These are phyloP conservation scores for Echium plantagineum DNA, from an alignment of 257 asterid genomes.

Conservation along the genomic window DNA sequence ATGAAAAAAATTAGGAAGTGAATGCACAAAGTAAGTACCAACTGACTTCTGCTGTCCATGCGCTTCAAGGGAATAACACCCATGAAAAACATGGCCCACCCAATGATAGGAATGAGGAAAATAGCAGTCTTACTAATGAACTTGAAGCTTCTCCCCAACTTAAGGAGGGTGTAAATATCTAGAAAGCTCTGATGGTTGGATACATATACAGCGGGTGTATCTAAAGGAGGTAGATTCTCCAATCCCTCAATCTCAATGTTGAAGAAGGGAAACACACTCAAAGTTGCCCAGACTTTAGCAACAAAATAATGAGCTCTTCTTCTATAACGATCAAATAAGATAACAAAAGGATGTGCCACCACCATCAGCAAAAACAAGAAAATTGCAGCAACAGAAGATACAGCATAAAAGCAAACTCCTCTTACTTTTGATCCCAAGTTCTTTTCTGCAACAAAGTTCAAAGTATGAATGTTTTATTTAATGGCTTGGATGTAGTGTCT, in stretches of 20 bases:
- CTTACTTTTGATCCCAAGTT: slow-evolving; percentile 50
- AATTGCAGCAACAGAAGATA: slow-evolving; percentile 58
- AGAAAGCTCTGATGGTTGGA: slow-evolving; percentile 96
- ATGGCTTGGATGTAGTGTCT: slow-evolving; percentile 2
- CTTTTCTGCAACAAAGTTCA: slow-evolving; percentile 35
- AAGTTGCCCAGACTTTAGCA: slow-evolving; percentile 71
- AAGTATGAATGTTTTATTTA: slow-evolving; percentile 9
- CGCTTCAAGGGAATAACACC: slow-evolving; percentile 92
- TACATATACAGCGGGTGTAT: slow-evolving; percentile 80
- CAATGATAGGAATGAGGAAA: slow-evolving; percentile 80
- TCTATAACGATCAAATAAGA: slow-evolving; percentile 64
- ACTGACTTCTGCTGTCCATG: slow-evolving; percentile 88
- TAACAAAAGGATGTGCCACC: slow-evolving; percentile 74
- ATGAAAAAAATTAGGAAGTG: background rate
- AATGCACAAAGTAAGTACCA: slow-evolving; percentile 35
- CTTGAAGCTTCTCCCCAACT: slow-evolving; percentile 83
- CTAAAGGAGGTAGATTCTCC: slow-evolving; percentile 64
- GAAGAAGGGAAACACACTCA: slow-evolving; percentile 60
- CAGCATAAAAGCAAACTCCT: slow-evolving; percentile 65
- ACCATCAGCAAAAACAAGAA: slow-evolving; percentile 61
- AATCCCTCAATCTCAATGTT: slow-evolving; percentile 70
- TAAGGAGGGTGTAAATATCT: slow-evolving; percentile 82
- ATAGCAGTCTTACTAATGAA: slow-evolving; percentile 94
- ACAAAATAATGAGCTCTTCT: slow-evolving; percentile 64
- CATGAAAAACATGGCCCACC: slow-evolving; percentile 95